These are phyloP conservation scores for Sanghuangporus weigelae DNA, from an alignment of 1,284 basidiomycete species.

Conservation along the genomic window DNA sequence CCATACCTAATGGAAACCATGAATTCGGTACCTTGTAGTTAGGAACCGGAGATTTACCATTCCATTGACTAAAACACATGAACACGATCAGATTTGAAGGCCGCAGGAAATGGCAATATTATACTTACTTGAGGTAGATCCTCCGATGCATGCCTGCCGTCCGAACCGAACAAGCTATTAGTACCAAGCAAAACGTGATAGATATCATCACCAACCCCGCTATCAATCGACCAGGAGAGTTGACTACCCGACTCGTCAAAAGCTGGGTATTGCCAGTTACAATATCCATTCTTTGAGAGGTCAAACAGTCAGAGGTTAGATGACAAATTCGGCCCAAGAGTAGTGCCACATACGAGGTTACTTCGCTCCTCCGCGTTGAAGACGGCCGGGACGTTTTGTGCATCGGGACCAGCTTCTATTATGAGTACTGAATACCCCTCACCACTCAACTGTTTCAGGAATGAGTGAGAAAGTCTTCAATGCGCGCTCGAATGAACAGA, in stretches of 20 bases:
- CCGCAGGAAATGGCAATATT: background rate
- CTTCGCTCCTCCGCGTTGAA: slow-evolving; percentile 6
- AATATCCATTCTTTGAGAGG: slow-evolving; percentile 4
- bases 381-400: slow-evolving; percentile 4
- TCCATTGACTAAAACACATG: slow-evolving; percentile 1
- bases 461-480: background rate
- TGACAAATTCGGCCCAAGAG: no score
- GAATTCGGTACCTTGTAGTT: background rate
- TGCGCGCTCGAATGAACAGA: background rate
- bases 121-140: slow-evolving; percentile 12
- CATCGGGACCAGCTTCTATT: slow-evolving; percentile 21
- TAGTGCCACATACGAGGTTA: slow-evolving; percentile 1
- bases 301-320: background rate
- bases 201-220: slow-evolving; percentile 3
- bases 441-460: slow-evolving; percentile 7
- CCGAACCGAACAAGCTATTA: background rate
- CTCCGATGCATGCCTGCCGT: slow-evolving; percentile 13
- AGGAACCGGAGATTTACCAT: background rate
- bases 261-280: slow-evolving; percentile 13
- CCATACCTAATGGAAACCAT: slow-evolving; percentile 5
- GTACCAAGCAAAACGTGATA: background rate
- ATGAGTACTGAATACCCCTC: slow-evolving; percentile 20
- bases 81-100: background rate
- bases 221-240: slow-evolving; percentile 10
- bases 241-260: slow-evolving; percentile 6